Percentiles rank a stretch among this genome's conserved stretches.
phyloP scores from a whole-genome alignment of 768 basidiomycete genomes.

The Lactarius akahatsu region DNA sequence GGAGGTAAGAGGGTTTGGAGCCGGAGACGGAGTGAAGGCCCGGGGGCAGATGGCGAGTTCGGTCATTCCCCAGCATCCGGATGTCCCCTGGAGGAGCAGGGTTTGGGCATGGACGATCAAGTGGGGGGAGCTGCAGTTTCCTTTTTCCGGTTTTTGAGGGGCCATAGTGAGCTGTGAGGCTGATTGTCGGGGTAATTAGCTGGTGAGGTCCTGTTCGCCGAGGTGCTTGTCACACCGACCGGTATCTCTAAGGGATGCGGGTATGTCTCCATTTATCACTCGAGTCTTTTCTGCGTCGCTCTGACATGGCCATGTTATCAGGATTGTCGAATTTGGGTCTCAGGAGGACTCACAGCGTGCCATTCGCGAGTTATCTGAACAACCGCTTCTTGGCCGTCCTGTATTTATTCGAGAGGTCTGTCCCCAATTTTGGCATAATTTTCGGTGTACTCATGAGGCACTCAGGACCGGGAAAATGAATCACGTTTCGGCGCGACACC shows the following conservation, averaged over 20 bases:
- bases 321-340: slow-evolving; percentile 94
- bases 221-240: slow-evolving; percentile 95
- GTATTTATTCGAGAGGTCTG: slow-evolving; percentile 95
- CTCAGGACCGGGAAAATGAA: slow-evolving; percentile 92
- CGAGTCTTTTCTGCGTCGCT: background rate
- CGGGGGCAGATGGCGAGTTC: slow-evolving; percentile 13
- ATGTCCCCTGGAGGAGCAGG: slow-evolving; percentile 5
- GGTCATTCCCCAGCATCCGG: slow-evolving; percentile 10
- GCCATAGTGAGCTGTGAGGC: slow-evolving; percentile 68
- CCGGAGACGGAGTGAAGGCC: slow-evolving; percentile 2
- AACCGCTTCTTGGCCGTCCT: slow-evolving; percentile 85
- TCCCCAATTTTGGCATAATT: slow-evolving; percentile 20
- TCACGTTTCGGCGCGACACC: slow-evolving; percentile 95
- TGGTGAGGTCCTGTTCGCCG: slow-evolving; percentile 99
- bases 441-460: slow-evolving; percentile 2
- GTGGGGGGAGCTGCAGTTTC: slow-evolving; percentile 24
- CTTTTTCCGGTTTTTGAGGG: slow-evolving; percentile 41
- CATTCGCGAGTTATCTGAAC: slow-evolving; percentile 87
- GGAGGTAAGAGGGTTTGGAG: slow-evolving; percentile 15
- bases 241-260: slow-evolving; percentile 99
- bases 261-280: slow-evolving; percentile 50
- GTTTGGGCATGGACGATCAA: slow-evolving; percentile 9
- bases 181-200: slow-evolving; percentile 91
- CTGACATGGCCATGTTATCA: slow-evolving; percentile 38
- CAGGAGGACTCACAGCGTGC: slow-evolving; percentile 87